Evolutionary conservation across 2,329 filamentous ascomycete species (phyloP), one percentile per base, ranked within the genome.

Genomic region (Pseudogymnoascus sp.): DNA sequence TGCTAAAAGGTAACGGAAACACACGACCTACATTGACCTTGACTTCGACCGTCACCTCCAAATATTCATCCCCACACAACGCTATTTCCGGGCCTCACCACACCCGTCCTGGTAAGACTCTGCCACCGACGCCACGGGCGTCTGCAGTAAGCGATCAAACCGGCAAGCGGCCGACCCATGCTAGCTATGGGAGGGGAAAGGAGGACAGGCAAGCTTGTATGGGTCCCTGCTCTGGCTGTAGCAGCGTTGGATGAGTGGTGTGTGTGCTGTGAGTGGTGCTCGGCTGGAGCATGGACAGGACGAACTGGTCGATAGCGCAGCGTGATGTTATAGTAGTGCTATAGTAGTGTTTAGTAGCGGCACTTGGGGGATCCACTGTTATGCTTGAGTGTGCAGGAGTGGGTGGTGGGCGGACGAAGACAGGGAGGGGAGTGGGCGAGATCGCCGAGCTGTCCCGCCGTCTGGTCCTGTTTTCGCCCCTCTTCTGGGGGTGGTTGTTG

Each of bases 111-210:
- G 47, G 47, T 54, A 17, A 54, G 47, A 54, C 47, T 13, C 10
- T 24, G 7, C 24, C 17, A 24, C 13, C 11, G 11, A 50, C 44
- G 26, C 47, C 47, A 54, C 47, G 29, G 29, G 29, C 47, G 29
- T 54, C 47, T 54, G 47, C 29, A 54, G 9, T 54, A 54, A 54
- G 47, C 47, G 47, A 54, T 54, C 47, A 54, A 54, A 54, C 47
- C 47, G 29, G 47, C 29, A 54, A 17, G 47, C 47, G 47, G 47
- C 47, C 47, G 47, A 54, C 47, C 47, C 47, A 54, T 54, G 29
- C 15, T 54, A 54, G 44, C 13, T 5, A 13, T 5, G 24, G 2
- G 13, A 15, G 44, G 24, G n/a, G 44, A 15, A 10, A n/a, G 44
- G 11, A 50, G 44, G 21, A 21, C 15, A 15, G 44, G 44, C 44